Evolutionary conservation across 257 asterid genomes (phyloP), one percentile per base, ranked within the genome.

Genomic region (Primulina huaijiensis): DNA sequence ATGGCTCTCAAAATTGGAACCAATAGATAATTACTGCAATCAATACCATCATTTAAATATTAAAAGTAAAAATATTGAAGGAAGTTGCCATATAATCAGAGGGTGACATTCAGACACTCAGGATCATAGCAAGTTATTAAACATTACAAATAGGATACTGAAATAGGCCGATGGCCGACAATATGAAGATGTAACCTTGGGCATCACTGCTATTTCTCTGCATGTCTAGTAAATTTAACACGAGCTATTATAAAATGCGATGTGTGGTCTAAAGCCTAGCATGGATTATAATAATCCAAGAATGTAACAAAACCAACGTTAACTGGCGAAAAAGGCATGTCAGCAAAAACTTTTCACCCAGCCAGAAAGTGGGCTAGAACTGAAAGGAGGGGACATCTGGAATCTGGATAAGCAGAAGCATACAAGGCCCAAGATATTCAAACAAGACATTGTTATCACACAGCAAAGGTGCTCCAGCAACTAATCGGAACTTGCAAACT

Each of bases 21-120:
- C 52, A n/a, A 7, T 11, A 31, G 33, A 31, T 58, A 31, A 19
- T 2, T 19, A 31, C 53, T 55, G 20, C 9, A 31, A 68, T 7
- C 63, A 68, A 67, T 72, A 56, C 56, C 56, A 46, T 43, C n/a
- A 60, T 8, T 30, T 20, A 55, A 53, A 55, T 50, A 62, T 21
- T 10, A 46, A 27, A 58, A 61, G 58, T n/a, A 31, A 55, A 37
- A 34, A 37, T 5, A 62, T 53, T 35, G 35, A 27, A 30, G 21
- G 21, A 14, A 31, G 27, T 59, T 58, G 46, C 72, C 62, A 21
- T 14, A 56, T 23, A n/a, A 75, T 64, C 68, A 71, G 25, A 23
- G 21, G 34, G 43, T 67, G 62, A 38, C 43, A 37, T 31, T 52
- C 38, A 71, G 63, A 21, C n/a, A 21, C 64, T 43, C 61, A 19